Evolutionary conservation across 345 rosid species (phyloP).

Genomic region (Acer negundo): DNA sequence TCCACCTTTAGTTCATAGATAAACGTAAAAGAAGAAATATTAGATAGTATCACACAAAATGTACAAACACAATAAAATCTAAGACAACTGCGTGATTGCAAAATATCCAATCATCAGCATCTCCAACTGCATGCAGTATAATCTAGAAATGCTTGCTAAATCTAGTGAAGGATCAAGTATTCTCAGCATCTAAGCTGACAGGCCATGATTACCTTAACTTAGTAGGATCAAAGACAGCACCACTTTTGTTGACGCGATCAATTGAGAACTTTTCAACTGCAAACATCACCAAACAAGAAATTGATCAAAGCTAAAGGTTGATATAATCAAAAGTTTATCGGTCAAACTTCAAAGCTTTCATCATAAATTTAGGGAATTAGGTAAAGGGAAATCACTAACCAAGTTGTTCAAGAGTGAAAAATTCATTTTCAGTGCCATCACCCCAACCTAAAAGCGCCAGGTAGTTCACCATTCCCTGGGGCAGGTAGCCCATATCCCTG

Average conservation of each 20-base stretch:
- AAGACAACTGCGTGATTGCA: neutral
- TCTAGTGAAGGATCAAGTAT: neutral
- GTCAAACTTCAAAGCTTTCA: conserved; percentile 1
- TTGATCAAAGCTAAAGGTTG: conserved; percentile 8
- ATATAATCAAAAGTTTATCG: conserved; percentile 12
- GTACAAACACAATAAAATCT: conserved; percentile 13
- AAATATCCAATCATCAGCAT: conserved; percentile 2
- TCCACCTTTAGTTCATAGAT: conserved; percentile 65
- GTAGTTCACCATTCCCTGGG: conserved; percentile 94
- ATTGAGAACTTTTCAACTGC: conserved; percentile 86
- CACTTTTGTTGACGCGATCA: conserved; percentile 84
- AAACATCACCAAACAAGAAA: conserved; percentile 31
- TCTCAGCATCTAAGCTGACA: conserved; percentile 19
- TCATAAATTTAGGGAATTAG: neutral
- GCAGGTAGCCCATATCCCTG: conserved; percentile 93
- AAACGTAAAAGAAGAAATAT: conserved; percentile 19
- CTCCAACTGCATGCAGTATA: neutral
- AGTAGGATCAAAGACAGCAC: conserved; percentile 81
- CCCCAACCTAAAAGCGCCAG: conserved; percentile 97
- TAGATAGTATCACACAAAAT: conserved; percentile 13
- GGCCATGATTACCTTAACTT: conserved; percentile 66
- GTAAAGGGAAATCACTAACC: conserved; percentile 46
- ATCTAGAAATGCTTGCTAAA: conserved; percentile 7
- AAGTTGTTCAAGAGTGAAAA: conserved; percentile 78
- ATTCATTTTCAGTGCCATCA: conserved; percentile 97